Evolutionary conservation across 2,329 filamentous ascomycete species (phyloP).

Genomic region (Stachybotrys echinatus): DNA sequence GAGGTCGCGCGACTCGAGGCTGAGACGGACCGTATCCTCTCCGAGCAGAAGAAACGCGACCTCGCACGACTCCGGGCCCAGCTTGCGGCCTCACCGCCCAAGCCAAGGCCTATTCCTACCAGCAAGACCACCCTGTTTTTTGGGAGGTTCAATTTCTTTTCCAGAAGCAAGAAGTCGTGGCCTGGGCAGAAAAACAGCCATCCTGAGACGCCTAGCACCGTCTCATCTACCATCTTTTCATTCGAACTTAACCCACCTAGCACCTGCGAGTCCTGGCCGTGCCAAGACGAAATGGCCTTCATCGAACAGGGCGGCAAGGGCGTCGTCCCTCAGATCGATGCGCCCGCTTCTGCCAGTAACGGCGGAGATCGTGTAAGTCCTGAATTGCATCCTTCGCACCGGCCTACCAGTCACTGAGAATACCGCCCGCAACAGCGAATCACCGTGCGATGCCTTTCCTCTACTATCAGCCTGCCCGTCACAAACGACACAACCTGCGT

Average conservation of each 20-base stretch:
- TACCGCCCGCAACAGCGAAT: slow-evolving; percentile 51
- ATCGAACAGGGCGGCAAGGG: slow-evolving; percentile 41
- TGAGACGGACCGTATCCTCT: slow-evolving; percentile 42
- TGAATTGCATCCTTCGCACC: no score
- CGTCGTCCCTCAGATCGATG: slow-evolving; percentile 56
- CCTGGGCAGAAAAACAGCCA: slow-evolving; percentile 13
- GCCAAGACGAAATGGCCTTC: slow-evolving; percentile 26
- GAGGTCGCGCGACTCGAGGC: slow-evolving; percentile 38
- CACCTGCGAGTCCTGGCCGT: slow-evolving; percentile 24
- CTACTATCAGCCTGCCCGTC: slow-evolving; percentile 65
- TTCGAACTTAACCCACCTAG: slow-evolving; percentile 24
- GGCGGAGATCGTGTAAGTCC: slow-evolving; percentile 65
- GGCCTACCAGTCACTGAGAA: slow-evolving; percentile 6
- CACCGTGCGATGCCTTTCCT: slow-evolving; percentile 65
- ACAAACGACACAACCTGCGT: slow-evolving; percentile 67
- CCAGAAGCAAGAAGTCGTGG: slow-evolving; percentile 35
- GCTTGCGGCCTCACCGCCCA: slow-evolving; percentile 27
- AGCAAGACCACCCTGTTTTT: slow-evolving; percentile 29
- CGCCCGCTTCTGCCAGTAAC: slow-evolving; percentile 76
- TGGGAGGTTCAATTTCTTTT: slow-evolving; percentile 42
- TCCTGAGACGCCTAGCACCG: slow-evolving; percentile 24
- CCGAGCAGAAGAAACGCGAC: slow-evolving; percentile 45
- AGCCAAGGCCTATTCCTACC: slow-evolving; percentile 22
- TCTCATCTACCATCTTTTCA: slow-evolving; percentile 28
- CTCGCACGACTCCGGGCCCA: slow-evolving; percentile 39